Evolutionary conservation across 306 rosid genomes (phyloP).

Genomic region (Cucumis melo): DNA sequence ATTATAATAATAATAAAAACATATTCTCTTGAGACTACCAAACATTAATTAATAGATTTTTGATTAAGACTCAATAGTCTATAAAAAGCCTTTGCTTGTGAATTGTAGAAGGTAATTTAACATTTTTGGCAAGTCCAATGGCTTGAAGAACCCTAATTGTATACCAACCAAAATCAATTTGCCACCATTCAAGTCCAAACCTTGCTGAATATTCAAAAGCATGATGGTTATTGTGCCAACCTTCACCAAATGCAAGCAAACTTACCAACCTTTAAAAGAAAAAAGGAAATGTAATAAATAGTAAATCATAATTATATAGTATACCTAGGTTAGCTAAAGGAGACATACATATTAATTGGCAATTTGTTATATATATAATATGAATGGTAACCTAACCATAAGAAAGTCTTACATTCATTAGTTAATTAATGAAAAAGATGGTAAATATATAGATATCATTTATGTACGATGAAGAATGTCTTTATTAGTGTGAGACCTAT

Average conservation of each 20-base stretch:
- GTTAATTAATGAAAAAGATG: no score
- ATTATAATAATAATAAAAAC: no score
- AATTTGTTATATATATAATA: no score
- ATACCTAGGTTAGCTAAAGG: no score
- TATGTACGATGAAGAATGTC: no score
- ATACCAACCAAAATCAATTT: conserved; percentile 72
- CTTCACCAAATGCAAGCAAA: conserved; percentile 60
- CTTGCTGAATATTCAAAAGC: conserved; percentile 86
- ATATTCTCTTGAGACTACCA: background rate
- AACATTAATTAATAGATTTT: background rate
- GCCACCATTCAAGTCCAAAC: conserved; percentile 84
- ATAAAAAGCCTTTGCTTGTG: conserved; percentile 50
- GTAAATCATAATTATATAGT: no score
- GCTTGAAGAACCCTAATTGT: conserved; percentile 48
- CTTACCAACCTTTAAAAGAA: conserved; percentile 35
- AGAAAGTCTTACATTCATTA: no score
- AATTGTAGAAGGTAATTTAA: conserved; percentile 41
- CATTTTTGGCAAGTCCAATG: conserved; percentile 60
- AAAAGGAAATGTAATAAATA: background rate
- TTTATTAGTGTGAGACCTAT: no score
- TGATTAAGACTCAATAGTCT: background rate
- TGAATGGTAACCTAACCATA: no score
- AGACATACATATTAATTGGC: background rate
- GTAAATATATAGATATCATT: no score
- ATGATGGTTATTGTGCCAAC: conserved; percentile 93